Base-by-base conservation (phyloP, 2,329 filamentous ascomycete species). In the Fusarium buxicola region DNA sequence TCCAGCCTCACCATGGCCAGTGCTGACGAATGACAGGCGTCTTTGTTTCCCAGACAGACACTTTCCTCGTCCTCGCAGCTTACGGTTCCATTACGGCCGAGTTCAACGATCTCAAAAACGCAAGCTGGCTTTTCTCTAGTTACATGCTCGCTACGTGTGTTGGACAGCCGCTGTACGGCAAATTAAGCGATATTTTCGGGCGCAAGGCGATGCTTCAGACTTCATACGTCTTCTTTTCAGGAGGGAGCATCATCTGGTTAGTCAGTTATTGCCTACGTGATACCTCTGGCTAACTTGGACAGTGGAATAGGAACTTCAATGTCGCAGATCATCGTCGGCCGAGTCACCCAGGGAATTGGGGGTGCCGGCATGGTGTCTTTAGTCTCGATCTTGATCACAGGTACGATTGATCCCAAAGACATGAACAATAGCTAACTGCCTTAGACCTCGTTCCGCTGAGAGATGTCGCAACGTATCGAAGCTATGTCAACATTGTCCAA, bases 401-500 rank as follows among this genome's bases (percentile, higher is more conserved):
- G 44, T 47, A 28, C 9, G 44, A 13, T 5, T 8, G 10, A 6
- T 9, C n/a, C 21, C n/a, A 16, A 11, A 1, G 21, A 21, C 21
- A 16, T 18, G 8, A 11, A 18, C 11, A 27, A 6, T 16, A 9
- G 7, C 21, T 47, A 18, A 36, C 21, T 16, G 7, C 8, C 4
- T 5, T 15, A 52, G 61, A 64, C 31, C 16, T 64, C 8, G 31
- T 62, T 10, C 55, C 50, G 1, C 4, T 55, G 13, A 35, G 59
- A 36, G 54, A 62, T 12, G 45, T 60, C 12, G 56, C 57, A 15
- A 47, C 35, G 3, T 63, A 50, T 18, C 25, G 57, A 44, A 60
- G 56, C 7, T 60, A 63, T 35, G 34, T 60, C 15, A 63, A 63
- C 18, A 36, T 63, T 11, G 39, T 50, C 10, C 35, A 50, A n/a